A percentile compares a stretch with the other conserved stretches of the same genome.
These are phyloP conservation scores for Candida gigantensis DNA, from an alignment of 1,139 yeast species.

Conservation along the genomic window DNA sequence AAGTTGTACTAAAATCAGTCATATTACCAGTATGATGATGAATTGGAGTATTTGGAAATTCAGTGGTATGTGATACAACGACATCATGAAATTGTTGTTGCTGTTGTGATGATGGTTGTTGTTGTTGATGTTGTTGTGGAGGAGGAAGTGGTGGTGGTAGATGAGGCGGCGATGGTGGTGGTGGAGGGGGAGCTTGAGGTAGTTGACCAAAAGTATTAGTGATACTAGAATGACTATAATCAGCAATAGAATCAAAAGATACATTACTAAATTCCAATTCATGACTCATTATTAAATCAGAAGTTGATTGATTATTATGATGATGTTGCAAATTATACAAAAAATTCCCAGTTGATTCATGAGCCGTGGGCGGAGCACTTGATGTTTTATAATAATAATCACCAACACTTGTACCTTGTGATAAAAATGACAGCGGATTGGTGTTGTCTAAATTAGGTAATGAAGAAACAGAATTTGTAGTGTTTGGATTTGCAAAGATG, in stretches of 20 bases:
- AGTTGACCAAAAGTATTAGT: slow-evolving; percentile 7
- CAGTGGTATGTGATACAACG: slow-evolving; percentile 1
- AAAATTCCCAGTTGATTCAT: slow-evolving; percentile 7
- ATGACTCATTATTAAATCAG: slow-evolving; percentile 24
- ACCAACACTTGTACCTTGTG: slow-evolving; percentile 8
- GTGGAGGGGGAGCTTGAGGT: background rate
- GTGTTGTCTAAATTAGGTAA: slow-evolving; percentile 8
- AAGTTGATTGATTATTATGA: background rate
- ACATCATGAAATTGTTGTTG: slow-evolving; percentile 10
- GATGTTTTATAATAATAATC: slow-evolving; percentile 10
- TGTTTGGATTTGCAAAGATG: slow-evolving; percentile 28
- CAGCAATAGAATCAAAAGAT: slow-evolving; percentile 32
- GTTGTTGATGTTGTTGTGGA: slow-evolving; percentile 4
- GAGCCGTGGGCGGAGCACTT: slow-evolving; percentile 14
- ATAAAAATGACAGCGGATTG: slow-evolving; percentile 8
- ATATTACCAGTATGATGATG: slow-evolving; percentile 23
- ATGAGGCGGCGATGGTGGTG: background rate
- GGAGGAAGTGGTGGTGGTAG: slow-evolving; percentile 3
- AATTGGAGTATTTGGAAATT: slow-evolving; percentile 20
- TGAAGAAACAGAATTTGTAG: slow-evolving; percentile 18
- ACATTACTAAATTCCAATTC: slow-evolving; percentile 32
- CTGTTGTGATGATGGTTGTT: slow-evolving; percentile 5
- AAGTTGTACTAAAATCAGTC: slow-evolving; percentile 23
- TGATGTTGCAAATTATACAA: slow-evolving; percentile 16
- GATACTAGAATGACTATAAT: slow-evolving; percentile 15